Conservation (phyloP, 164 flowering plant genomes). For the Magnolia changhungtana region DNA sequence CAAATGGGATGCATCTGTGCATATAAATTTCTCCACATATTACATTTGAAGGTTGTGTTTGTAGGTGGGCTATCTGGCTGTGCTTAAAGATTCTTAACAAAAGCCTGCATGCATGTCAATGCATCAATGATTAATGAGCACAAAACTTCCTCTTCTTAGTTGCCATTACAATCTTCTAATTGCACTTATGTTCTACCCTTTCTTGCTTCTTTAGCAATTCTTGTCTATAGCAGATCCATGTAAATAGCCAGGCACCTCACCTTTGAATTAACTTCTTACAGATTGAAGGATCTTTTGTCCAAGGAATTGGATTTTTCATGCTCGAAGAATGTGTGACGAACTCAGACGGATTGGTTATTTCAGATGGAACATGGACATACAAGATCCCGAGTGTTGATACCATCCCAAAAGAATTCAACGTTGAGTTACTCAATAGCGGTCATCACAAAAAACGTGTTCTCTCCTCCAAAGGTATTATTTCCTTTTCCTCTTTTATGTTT, state of each 20-base stretch:
- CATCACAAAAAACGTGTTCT: slow-evolving; percentile 73
- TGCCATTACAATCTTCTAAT: no score
- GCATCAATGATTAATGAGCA: no score
- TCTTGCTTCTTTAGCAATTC: neutral
- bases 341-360: slow-evolving; percentile 54
- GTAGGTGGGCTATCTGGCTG: no score
- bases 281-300: slow-evolving; percentile 94
- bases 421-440: slow-evolving; percentile 66
- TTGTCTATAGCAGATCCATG: neutral
- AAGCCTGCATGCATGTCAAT: no score
- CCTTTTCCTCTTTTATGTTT: neutral
- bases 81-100: no score
- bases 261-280: neutral
- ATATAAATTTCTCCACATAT: no score
- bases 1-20: no score
- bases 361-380: slow-evolving; percentile 79
- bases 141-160: no score
- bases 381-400: slow-evolving; percentile 89
- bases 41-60: no score
- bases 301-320: slow-evolving; percentile 92
- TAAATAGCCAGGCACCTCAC: neutral
- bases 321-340: slow-evolving; percentile 64
- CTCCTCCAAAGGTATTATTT: slow-evolving; percentile 71
- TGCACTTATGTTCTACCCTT: neutral
- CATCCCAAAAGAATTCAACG: slow-evolving; percentile 72